A percentile compares a stretch with the other conserved stretches of the same genome.
Conservation (phyloP, 805 yeast species). For the Saturnispora kantuleensis region DNA sequence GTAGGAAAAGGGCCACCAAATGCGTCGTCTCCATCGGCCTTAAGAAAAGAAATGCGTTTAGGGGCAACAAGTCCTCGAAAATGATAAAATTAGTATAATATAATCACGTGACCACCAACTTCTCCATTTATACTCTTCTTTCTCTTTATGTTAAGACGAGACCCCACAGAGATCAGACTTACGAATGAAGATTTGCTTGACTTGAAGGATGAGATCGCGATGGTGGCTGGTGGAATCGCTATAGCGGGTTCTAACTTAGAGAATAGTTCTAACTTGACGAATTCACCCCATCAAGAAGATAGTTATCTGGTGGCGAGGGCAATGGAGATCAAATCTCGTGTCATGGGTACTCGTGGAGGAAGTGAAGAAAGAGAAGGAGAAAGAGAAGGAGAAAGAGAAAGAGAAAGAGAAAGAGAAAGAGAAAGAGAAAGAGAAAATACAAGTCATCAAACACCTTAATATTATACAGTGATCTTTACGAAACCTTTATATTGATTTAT, state of each 20-base stretch:
- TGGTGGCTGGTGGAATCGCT: background rate
- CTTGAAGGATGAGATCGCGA: constrained; percentile 6
- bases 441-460: too few species aligned
- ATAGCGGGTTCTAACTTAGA: too few species aligned
- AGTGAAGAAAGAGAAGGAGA: background rate
- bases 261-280: too few species aligned
- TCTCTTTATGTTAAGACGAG: constrained; percentile 51
- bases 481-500: background rate
- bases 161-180: constrained; percentile 56
- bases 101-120: background rate
- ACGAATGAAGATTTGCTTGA: constrained; percentile 57
- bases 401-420: background rate
- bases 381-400: too few species aligned
- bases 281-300: background rate
- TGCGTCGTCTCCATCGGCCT: constrained; percentile 9
- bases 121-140: background rate
- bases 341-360: background rate
- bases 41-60: background rate
- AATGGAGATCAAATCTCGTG: constrained; percentile 2
- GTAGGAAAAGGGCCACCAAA: constrained; percentile 8
- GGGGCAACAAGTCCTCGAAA: background rate
- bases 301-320: constrained; percentile 4
- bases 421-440: too few species aligned
- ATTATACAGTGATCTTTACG: background rate
- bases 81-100: background rate